A percentile compares a stretch with the other conserved stretches of the same genome.
phyloP scores from a whole-genome alignment of 306 rosid genomes.

The Lathyrus sativus region DNA sequence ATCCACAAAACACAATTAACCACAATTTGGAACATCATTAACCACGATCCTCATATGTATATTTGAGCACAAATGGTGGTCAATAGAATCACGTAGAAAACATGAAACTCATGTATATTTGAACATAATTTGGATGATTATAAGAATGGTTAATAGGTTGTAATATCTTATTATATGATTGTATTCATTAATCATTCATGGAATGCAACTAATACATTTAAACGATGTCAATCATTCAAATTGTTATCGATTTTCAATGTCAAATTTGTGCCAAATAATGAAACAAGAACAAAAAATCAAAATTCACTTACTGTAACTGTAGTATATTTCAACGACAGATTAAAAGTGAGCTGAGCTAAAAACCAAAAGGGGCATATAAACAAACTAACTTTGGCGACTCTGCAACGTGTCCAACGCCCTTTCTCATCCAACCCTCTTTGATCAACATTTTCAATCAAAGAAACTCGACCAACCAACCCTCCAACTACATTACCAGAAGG shows the following conservation, averaged over 20 bases:
- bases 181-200: neutral
- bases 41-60: neutral
- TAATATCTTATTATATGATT: neutral
- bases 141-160: neutral
- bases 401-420: conserved; percentile 85
- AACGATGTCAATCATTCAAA: neutral
- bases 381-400: conserved; percentile 90
- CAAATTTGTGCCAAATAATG: conserved; percentile 1
- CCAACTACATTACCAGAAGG: conserved; percentile 25
- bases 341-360: conserved; percentile 87
- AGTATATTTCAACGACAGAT: conserved; percentile 88
- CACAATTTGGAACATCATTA: neutral
- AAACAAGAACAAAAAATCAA: neutral
- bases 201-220: neutral
- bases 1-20: neutral
- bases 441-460: conserved; percentile 37
- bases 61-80: neutral
- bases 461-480: conserved; percentile 30
- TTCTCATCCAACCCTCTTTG: conserved; percentile 60
- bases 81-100: no score
- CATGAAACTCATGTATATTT: neutral
- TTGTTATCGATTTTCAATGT: neutral
- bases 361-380: conserved; percentile 93
- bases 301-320: conserved; percentile 76
- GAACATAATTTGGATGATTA: neutral